phyloP scores from a whole-genome alignment of 169 alveolate species.

The Plasmodium blacklocki region DNA sequence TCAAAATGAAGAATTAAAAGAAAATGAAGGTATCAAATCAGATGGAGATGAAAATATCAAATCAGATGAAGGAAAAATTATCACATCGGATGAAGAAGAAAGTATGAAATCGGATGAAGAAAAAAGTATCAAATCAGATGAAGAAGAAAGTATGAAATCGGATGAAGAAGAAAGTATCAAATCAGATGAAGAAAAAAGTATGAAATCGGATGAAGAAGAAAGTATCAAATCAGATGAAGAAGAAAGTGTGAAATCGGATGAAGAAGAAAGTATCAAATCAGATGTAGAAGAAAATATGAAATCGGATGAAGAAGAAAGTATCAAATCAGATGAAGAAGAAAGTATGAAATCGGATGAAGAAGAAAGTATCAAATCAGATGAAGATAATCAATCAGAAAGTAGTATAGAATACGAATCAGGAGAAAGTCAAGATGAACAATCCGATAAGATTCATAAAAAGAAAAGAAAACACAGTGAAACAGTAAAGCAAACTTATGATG shows the following conservation, averaged over 20 bases:
- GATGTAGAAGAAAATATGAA: not conserved
- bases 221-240: not conserved
- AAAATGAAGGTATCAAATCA: too few species aligned
- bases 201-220: not conserved
- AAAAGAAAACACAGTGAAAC: too few species aligned
- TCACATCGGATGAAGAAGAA: too few species aligned
- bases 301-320: conserved; percentile 1
- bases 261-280: not conserved
- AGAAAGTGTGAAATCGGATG: not conserved
- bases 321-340: not conserved
- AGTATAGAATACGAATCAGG: not conserved
- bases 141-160: too few species aligned
- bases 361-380: not conserved
- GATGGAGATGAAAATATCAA: too few species aligned
- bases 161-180: too few species aligned
- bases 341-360: not conserved
- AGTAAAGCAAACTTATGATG: too few species aligned
- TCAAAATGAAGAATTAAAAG: too few species aligned
- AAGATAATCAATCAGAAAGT: not conserved
- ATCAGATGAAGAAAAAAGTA: too few species aligned
- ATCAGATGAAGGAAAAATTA: not conserved
- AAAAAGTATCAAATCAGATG: too few species aligned
- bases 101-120: too few species aligned
- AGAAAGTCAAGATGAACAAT: not conserved
- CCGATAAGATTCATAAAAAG: not conserved